These are phyloP conservation scores for Scedosporium minutisporum DNA, from an alignment of 2,329 filamentous ascomycete species.

Conservation along the genomic window DNA sequence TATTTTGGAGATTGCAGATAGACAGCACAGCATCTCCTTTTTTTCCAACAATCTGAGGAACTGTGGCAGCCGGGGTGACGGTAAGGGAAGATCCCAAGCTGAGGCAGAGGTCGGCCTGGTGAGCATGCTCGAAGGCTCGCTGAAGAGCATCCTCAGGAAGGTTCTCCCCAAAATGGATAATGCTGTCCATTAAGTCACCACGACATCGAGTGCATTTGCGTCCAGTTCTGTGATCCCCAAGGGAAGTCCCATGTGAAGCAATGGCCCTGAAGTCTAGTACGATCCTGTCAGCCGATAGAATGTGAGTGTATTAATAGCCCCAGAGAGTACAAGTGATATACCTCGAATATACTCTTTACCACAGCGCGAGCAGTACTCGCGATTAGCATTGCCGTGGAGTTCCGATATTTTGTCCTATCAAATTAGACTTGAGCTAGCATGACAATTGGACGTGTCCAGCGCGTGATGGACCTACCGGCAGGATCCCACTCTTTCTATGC, in stretches of 20 bases:
- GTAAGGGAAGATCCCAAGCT: slow-evolving; percentile 36
- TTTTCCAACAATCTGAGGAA: slow-evolving; percentile 25
- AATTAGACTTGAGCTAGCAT: too few species aligned
- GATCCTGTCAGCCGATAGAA: too few species aligned
- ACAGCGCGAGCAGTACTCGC: too few species aligned
- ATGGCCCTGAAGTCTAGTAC: too few species aligned
- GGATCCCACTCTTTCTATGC: slow-evolving; percentile 34
- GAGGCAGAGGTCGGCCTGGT: slow-evolving; percentile 33
- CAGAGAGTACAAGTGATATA: too few species aligned
- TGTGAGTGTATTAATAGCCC: too few species aligned
- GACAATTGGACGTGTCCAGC: slow-evolving; percentile 8
- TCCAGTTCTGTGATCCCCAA: too few species aligned
- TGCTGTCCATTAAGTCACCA: slow-evolving; percentile 28
- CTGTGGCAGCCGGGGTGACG: slow-evolving; percentile 29
- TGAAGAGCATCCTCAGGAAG: slow-evolving; percentile 22
- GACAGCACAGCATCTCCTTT: slow-evolving; percentile 22
- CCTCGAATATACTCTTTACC: too few species aligned
- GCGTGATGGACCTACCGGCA: slow-evolving; percentile 29
- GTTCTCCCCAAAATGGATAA: slow-evolving; percentile 34
- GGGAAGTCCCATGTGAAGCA: too few species aligned
- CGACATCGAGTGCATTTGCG: too few species aligned
- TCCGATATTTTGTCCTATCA: too few species aligned
- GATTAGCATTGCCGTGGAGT: too few species aligned
- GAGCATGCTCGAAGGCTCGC: slow-evolving; percentile 24
- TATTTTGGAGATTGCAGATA: slow-evolving; percentile 37